Base-by-base conservation (phyloP, 2,329 filamentous ascomycete species). In the Colletotrichum sojae region DNA sequence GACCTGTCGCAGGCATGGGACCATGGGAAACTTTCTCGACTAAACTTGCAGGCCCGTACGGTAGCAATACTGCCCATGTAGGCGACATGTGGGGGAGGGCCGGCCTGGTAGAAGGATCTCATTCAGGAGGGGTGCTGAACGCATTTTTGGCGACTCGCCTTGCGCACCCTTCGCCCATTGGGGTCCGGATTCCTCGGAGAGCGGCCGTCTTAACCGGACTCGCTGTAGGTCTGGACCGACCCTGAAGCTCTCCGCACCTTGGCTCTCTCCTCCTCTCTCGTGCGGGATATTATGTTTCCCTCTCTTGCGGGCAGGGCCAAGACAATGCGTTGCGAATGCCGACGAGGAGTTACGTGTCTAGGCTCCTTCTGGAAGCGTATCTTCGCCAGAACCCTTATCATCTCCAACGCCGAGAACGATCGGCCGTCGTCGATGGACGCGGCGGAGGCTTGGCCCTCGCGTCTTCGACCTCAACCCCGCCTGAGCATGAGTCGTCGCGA, bases 101-200 rank as follows among this genome's bases (percentile, higher is more conserved):
- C 31, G 25, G 31, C 8, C 31, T 8, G 9, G 52, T 22, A 27
- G 53, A 57, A 18, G 46, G 31, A 63, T 39, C 52, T 49, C 57
- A 40, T n/a, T 49, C 43, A 46, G 52, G 45, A 67, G 61, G 61
- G 51, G 43, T 55, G 56, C 49, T 18, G 46, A 13, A 27, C 36
- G 64, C n/a, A 63, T 57, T 64, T 59, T 53, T 25, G 27, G 60
- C 65, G 65, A 68, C 20, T 48, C 12, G 27, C 48, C 25, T 48
- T n/a, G 18, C 46, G 18, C 46, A 51, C 45, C 13, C 31, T 20
- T 52, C 45, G 31, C 3, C 27, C 25, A 16, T 51, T 51, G 31
- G n/a, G 48, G 16, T 25, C 43, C 56, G 43, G 25, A 22, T 48
- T 18, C 46, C 51, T 51, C 46, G 57, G 9, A n/a, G 16, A 13